A percentile compares a stretch with the other conserved stretches of the same genome.
These are phyloP conservation scores for Coemansia sp. DNA, from an alignment of 192 early-diverging fungal species.

Conservation along the genomic window DNA sequence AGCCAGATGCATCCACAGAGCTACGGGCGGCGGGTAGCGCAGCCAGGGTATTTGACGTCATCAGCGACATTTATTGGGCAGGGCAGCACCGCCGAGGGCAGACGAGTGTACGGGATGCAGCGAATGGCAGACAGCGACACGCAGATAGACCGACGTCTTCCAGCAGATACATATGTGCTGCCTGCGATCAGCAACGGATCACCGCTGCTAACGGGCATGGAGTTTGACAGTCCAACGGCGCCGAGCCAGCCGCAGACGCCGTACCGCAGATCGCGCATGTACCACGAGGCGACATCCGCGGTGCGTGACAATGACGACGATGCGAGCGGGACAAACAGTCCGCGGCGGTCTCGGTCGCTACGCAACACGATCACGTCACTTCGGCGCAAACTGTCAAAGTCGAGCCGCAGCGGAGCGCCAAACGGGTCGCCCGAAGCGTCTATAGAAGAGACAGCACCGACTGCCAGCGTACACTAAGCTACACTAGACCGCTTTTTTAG, in stretches of 20 bases:
- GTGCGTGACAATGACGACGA: conserved; percentile 6
- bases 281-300: not conserved
- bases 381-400: conserved; percentile 41
- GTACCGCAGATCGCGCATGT: conserved; percentile 4
- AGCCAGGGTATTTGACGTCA: not conserved
- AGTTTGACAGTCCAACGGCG: conserved; percentile 22
- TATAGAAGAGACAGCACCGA: conserved; percentile 20
- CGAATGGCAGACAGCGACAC: conserved; percentile 36
- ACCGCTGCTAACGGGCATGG: conserved; percentile 30
- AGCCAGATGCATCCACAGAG: conserved; percentile 36
- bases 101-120: conserved; percentile 26
- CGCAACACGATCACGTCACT: conserved; percentile 53
- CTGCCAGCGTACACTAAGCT: conserved; percentile 21
- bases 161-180: conserved; percentile 21
- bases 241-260: not conserved
- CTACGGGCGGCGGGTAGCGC: not conserved
- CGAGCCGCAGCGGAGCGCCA: conserved; percentile 28
- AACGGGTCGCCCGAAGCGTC: conserved; percentile 26
- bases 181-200: conserved; percentile 40
- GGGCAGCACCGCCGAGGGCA: not conserved
- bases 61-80: conserved; percentile 7
- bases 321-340: conserved; percentile 23
- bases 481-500: no score
- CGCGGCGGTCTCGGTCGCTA: conserved; percentile 45
- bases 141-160: conserved; percentile 13